Evolutionary conservation across 2,329 filamentous ascomycete genomes (phyloP), one percentile per base, ranked within the genome.

Genomic region (Didymella exigua): DNA sequence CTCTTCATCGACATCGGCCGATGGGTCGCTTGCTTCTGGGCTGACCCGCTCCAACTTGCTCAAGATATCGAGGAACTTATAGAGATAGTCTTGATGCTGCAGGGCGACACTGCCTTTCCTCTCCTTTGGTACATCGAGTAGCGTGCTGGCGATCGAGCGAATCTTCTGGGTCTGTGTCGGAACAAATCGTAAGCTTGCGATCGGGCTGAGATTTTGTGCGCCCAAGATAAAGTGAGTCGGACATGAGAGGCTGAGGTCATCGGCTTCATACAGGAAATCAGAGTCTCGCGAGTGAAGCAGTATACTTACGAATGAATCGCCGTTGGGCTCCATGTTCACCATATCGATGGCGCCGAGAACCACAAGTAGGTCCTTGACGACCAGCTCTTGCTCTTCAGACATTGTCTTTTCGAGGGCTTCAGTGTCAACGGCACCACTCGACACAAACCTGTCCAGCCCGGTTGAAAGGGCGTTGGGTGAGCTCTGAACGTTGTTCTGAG

Each of bases 291-390:
- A 59, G 34, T 44, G 44, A 48, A 60, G 31, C 24, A 50, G 23
- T 19, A 59, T 51, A 79, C 82, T 77, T 81, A 87, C 85, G 65
- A 88, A 84, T 54, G 82, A 86, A 61, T 83, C 83, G 21, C 84
- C 85, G 59, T 86, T 88, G 9, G 85, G 85, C 72, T 96, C 91
- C 82, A 96, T 89, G 73, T 92, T 92, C 55, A 90, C 86, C 78
- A 93, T 90, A 42, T 89, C 89, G 63, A 96, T 90, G 51, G 86
- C 90, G 23, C 85, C 84, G 5, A 96, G 78, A 3, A 96, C 87
- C 3, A 85, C 81, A 1, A 96, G 82, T 2, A 96, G 81, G 71
- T 93, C 88, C 62, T 90, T 87, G 10, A 96, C 86, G 27, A 96
- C 91, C n/a, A 86, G 81, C 65, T 93, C 90, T 4, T 90, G 85